Evolutionary conservation across 441 rosid genomes (phyloP).

Genomic region (Populus hybrid): DNA sequence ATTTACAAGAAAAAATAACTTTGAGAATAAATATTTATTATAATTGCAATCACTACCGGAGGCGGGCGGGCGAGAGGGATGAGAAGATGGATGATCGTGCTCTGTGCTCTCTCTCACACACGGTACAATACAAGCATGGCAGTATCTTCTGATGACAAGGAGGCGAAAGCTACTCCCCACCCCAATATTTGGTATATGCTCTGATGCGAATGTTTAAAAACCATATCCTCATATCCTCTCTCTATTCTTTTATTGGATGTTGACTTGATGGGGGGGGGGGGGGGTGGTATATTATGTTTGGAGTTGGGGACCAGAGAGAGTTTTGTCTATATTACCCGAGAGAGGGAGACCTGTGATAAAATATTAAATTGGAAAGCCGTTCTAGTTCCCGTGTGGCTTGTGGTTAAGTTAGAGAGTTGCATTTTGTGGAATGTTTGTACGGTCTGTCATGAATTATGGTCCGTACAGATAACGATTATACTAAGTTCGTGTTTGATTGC

Average conservation of each 20-base stretch:
- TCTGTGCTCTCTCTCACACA: too few species aligned
- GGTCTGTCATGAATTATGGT: neutral
- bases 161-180: neutral
- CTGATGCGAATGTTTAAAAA: neutral
- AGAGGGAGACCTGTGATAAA: neutral
- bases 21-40: too few species aligned
- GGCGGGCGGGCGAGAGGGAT: neutral
- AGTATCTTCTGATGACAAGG: neutral
- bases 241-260: constrained; percentile 2
- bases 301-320: neutral
- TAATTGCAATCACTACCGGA: too few species aligned
- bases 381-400: neutral
- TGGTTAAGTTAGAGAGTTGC: neutral
- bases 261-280: neutral
- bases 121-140: neutral
- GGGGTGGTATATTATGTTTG: neutral
- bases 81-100: neutral
- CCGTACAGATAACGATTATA: too few species aligned
- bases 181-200: neutral
- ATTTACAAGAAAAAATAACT: too few species aligned
- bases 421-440: neutral
- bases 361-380: neutral
- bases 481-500: too few species aligned
- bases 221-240: neutral
- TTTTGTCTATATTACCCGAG: neutral